These are phyloP conservation scores for Leccinum imitatum DNA, from an alignment of 768 basidiomycete species.

Conservation along the genomic window DNA sequence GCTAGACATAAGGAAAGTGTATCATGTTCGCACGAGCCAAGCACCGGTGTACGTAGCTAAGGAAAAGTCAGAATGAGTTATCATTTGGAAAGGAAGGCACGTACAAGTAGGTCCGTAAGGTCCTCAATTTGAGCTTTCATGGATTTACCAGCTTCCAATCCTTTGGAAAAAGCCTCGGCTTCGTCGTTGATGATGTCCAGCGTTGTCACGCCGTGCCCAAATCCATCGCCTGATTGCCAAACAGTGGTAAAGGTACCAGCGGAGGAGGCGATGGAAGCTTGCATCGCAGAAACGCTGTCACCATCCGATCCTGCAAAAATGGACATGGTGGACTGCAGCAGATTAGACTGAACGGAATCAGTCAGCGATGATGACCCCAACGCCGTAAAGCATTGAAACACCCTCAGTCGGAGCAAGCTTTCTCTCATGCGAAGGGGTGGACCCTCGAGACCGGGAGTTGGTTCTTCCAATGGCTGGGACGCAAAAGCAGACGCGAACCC, in stretches of 20 bases:
- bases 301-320: conserved; percentile 87
- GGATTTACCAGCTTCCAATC: conserved; percentile 39
- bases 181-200: conserved; percentile 53
- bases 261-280: conserved; percentile 88
- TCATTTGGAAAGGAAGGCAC: conserved; percentile 19
- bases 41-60: conserved; percentile 61
- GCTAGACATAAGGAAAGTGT: conserved; percentile 66
- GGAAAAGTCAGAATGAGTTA: conserved; percentile 1
- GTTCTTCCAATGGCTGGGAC: conserved; percentile 66
- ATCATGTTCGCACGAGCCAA: conserved; percentile 87
- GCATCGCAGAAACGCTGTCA: conserved; percentile 78
- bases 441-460: conserved; percentile 38
- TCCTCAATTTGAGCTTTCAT: conserved; percentile 82
- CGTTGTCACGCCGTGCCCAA: conserved; percentile 87
- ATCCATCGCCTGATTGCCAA: conserved; percentile 87
- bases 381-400: conserved; percentile 86
- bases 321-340: conserved; percentile 78
- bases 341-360: conserved; percentile 74
- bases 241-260: conserved; percentile 80
- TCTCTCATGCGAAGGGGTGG: conserved; percentile 76
- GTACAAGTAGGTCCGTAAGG: conserved; percentile 74
- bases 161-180: conserved; percentile 24
- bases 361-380: conserved; percentile 79
- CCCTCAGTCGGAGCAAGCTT: conserved; percentile 75
- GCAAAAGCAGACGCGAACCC: conserved; percentile 85